Evolutionary conservation across 2,329 filamentous ascomycete species (phyloP).

Genomic region (Diaporthe sp.): DNA sequence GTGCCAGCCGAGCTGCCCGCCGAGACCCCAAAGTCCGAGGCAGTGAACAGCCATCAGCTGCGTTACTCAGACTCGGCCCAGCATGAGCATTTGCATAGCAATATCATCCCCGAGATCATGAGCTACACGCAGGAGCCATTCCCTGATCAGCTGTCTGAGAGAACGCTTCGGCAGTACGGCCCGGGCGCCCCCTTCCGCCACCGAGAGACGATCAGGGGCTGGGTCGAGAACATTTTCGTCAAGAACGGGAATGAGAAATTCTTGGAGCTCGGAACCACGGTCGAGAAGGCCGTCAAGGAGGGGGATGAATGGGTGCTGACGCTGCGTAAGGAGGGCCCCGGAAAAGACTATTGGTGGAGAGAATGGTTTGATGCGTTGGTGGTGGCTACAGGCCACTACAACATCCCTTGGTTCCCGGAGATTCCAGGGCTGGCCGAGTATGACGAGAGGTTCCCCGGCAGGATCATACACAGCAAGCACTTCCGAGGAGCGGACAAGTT

Average conservation of each 20-base stretch:
- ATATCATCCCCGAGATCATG: conserved; percentile 70
- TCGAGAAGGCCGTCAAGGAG: conserved; percentile 65
- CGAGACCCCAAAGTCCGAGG: conserved; percentile 53
- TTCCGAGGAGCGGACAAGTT: conserved; percentile 51
- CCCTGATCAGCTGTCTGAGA: conserved; percentile 57
- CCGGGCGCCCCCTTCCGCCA: conserved; percentile 68
- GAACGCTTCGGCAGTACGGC: conserved; percentile 63
- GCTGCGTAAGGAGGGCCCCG: conserved; percentile 58
- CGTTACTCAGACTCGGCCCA: conserved; percentile 67
- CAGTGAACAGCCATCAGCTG: conserved; percentile 53
- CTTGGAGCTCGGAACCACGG: conserved; percentile 67
- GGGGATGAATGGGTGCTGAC: conserved; percentile 63
- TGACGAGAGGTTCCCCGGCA: conserved; percentile 51
- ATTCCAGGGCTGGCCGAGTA: conserved; percentile 56
- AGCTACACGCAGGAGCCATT: conserved; percentile 66
- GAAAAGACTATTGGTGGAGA: conserved; percentile 56
- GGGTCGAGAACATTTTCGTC: conserved; percentile 60
- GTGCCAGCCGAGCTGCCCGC: conserved; percentile 60
- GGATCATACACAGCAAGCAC: conserved; percentile 57
- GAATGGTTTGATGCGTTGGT: conserved; percentile 56
- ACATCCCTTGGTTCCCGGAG: conserved; percentile 54
- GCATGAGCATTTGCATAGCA: conserved; percentile 72
- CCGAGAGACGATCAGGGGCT: conserved; percentile 66
- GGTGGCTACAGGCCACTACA: conserved; percentile 58
- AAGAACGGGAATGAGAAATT: conserved; percentile 50